Conservation (phyloP, 176 grass and related monocot genomes). For the Tillandsia leiboldiana region DNA sequence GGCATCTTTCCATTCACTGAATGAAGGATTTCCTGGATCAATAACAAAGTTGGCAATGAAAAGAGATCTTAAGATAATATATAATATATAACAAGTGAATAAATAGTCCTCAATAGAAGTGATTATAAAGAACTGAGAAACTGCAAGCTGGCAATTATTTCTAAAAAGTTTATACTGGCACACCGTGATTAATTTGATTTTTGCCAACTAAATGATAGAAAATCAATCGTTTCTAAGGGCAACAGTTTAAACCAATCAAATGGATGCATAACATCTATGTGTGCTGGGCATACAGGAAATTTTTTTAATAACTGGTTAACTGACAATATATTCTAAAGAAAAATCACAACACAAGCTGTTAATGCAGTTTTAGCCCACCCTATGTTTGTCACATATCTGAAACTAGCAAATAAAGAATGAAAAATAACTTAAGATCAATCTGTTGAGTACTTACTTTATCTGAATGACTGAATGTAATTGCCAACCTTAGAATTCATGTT, state of each 20-base stretch:
- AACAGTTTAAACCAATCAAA: not conserved
- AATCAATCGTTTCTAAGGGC: not conserved
- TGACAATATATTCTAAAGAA: not conserved
- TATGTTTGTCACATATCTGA: too few species aligned
- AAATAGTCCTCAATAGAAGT: not conserved
- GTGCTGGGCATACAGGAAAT: not conserved
- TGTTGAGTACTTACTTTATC: not conserved
- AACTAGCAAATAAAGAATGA: too few species aligned
- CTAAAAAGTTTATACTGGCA: not conserved
- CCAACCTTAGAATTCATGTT: not conserved
- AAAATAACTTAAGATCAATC: too few species aligned
- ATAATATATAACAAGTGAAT: not conserved
- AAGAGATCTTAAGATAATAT: slow-evolving; percentile 9
- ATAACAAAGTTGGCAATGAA: slow-evolving; percentile 18
- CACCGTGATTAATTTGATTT: not conserved
- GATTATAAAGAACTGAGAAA: not conserved
- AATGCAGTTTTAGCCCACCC: too few species aligned
- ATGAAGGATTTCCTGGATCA: slow-evolving; percentile 39
- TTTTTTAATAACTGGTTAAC: not conserved
- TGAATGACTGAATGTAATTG: not conserved
- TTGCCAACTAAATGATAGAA: not conserved
- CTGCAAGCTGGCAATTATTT: not conserved
- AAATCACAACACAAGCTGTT: not conserved
- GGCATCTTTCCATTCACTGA: slow-evolving; percentile 64
- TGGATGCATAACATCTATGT: not conserved